Percentiles rank a stretch among this genome's conserved stretches.
These are phyloP conservation scores for Beta corolliflora DNA, from an alignment of 179 eudicot genomes.

Conservation along the genomic window DNA sequence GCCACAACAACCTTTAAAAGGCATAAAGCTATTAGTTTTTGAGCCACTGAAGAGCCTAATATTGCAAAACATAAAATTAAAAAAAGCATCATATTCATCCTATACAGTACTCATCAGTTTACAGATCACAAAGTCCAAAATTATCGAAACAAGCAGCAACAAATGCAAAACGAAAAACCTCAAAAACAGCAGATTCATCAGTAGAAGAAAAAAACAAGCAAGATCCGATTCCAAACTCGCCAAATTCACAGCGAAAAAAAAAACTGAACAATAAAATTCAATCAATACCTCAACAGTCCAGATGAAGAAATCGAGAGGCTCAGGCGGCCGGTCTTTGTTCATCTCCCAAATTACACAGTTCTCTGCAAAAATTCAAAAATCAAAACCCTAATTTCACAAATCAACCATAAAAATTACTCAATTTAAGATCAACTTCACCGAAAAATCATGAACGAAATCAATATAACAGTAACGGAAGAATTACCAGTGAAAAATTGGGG, in stretches of 20 bases:
- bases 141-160: not conserved
- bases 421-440: not conserved
- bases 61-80: no score
- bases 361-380: not conserved
- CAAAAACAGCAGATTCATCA: not conserved
- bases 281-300: slow-evolving; percentile 81
- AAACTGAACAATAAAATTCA: not conserved
- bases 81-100: not conserved
- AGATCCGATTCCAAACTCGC: not conserved
- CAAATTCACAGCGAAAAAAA: not conserved
- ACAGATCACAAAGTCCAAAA: not conserved
- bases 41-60: not conserved
- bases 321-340: slow-evolving; percentile 72
- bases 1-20: not conserved
- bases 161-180: not conserved
- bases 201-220: not conserved
- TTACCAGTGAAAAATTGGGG: slow-evolving; percentile 7
- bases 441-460: not conserved
- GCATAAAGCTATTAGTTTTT: no score
- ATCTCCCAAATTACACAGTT: slow-evolving; percentile 42
- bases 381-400: slow-evolving; percentile 15
- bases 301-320: slow-evolving; percentile 95
- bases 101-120: not conserved
- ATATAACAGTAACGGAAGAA: not conserved
- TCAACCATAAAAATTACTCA: not conserved